phyloP scores from a whole-genome alignment of 2,329 filamentous ascomycete genomes.

The Trichoderma sp. region DNA sequence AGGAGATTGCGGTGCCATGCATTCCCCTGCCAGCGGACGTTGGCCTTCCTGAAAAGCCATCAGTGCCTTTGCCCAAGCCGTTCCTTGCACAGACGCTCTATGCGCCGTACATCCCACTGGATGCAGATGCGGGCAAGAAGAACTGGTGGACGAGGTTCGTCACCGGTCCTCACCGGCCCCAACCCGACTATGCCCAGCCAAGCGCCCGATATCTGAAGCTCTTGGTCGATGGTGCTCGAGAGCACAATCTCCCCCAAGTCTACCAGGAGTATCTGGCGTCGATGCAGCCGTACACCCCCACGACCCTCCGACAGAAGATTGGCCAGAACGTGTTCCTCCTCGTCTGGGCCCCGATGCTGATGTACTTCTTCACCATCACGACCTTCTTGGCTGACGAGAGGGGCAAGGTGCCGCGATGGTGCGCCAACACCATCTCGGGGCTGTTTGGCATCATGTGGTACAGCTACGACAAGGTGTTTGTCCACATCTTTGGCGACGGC shows the following conservation, averaged over 20 bases:
- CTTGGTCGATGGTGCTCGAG: conserved; percentile 74
- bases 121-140: conserved; percentile 41
- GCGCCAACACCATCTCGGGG: conserved; percentile 54
- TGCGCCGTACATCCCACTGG: conserved; percentile 57
- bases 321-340: conserved; percentile 65
- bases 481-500: conserved; percentile 78
- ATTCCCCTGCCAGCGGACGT: conserved; percentile 63
- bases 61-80: conserved; percentile 55
- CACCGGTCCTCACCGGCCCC: conserved; percentile 56
- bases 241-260: conserved; percentile 76
- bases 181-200: conserved; percentile 75
- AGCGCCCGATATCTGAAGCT: conserved; percentile 82
- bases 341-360: conserved; percentile 59
- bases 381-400: conserved; percentile 63
- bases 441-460: conserved; percentile 56
- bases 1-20: conserved; percentile 80
- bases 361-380: conserved; percentile 50
- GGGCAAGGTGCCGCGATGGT: conserved; percentile 70
- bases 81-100: conserved; percentile 88
- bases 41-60: conserved; percentile 65
- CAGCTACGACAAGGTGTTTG: conserved; percentile 51
- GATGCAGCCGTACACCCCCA: conserved; percentile 71
- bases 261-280: conserved; percentile 74
- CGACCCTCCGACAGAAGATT: conserved; percentile 64
- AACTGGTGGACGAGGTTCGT: conserved; percentile 54